Base-by-base conservation (phyloP, 192 early-diverging fungal genomes). In the Rhizoclosmatium sp. region DNA sequence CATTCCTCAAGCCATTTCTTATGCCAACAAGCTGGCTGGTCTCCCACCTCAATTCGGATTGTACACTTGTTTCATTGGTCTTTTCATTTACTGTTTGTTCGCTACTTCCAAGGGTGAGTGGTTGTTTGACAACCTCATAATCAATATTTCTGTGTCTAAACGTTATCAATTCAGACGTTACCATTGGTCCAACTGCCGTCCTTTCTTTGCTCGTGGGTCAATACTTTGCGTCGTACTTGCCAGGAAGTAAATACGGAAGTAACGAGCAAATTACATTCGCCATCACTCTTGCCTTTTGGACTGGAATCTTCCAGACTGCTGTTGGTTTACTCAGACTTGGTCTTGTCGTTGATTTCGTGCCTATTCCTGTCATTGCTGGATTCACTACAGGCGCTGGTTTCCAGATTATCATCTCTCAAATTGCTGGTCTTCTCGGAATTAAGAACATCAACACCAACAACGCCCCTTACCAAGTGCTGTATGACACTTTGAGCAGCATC, bases 301-400 rank as follows among this genome's bases (percentile, higher is more conserved):
- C 90, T 42, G 96, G 96, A 40, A 79, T 93, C 23, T 84, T 95
- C 41, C 80, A 93, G 12, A 81, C 91, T 10, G 83, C 85, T 46
- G 75, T 98, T 46, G 96, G 95, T 39, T 65, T 96, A 7, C 76
- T 97, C 21, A 92, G 94, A 3, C 85, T 98, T 19, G 96, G 96
- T 4, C 87, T 95, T 66, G 82, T 97, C 41, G 92, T 97, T 47
- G 93, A 95, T 74, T 96, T 96, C 78, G 94, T 98, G 79, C 91
- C 93, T 41, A 81, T 86, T 31, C 67, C 49, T 23, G 72, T 75
- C 1, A 91, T 98, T 78, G 91, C 93, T 1, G 72, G 72, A 5
- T 97, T 97, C 81, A 95, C 93, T 74, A 90, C 94, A 0, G 95
- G 95, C 7, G 92, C 93, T 40, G 95, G 92, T 16, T 73, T 94